These are phyloP conservation scores for Penicillium desertorum DNA, from an alignment of 495 filamentous ascomycete genomes.

Conservation along the genomic window DNA sequence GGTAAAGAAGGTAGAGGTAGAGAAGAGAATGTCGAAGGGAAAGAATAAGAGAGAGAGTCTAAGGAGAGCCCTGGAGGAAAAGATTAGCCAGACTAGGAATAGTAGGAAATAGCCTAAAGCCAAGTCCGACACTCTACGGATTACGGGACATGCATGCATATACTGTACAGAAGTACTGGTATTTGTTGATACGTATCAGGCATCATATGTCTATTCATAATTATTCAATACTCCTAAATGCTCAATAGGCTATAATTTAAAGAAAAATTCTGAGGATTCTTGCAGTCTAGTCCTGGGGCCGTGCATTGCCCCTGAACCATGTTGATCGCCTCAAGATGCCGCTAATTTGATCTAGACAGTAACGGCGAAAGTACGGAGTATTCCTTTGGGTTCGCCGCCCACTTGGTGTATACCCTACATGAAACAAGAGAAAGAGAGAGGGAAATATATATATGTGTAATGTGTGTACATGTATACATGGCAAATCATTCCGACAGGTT, in stretches of 20 bases:
- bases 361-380: neutral
- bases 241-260: neutral
- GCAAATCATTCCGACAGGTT: slow-evolving; percentile 8
- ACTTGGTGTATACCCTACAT: slow-evolving; percentile 10
- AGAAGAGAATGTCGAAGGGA: neutral
- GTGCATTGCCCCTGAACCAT: slow-evolving; percentile 15
- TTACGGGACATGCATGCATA: neutral
- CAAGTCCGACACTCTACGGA: neutral
- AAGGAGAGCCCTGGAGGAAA: slow-evolving; percentile 1
- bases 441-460: too few species aligned
- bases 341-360: slow-evolving; percentile 9
- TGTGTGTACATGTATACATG: neutral
- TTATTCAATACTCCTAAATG: slow-evolving; percentile 3
- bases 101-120: neutral
- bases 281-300: neutral
- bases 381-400: neutral
- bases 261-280: slow-evolving; percentile 1
- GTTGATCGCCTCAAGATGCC: slow-evolving; percentile 10
- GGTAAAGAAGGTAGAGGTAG: too few species aligned
- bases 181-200: neutral
- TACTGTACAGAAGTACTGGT: neutral
- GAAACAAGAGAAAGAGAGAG: too few species aligned
- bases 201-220: neutral
- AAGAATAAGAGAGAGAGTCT: neutral
- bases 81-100: slow-evolving; percentile 3